phyloP scores from a whole-genome alignment of 768 basidiomycete species.

The Imleria badia region DNA sequence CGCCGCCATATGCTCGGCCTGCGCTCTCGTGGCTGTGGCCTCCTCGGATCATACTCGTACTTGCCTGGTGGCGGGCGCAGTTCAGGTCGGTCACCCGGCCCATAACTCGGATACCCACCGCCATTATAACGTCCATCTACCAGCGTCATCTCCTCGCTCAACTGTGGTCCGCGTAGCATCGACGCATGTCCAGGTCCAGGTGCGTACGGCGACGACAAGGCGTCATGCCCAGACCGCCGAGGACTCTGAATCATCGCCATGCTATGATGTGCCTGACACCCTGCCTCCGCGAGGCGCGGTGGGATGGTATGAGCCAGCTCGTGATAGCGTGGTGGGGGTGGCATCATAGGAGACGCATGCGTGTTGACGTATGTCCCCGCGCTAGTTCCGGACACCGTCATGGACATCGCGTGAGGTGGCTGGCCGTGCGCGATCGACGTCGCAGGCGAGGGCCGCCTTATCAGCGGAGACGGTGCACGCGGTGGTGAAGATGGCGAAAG shows the following conservation, averaged over 20 bases:
- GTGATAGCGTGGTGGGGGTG: slow-evolving; percentile 21
- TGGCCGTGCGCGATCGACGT: slow-evolving; percentile 10
- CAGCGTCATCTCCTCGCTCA: slow-evolving; percentile 13
- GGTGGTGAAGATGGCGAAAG: slow-evolving; percentile 16
- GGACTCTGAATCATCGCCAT: slow-evolving; percentile 13
- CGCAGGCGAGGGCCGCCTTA: slow-evolving; percentile 16
- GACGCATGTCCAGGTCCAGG: background rate
- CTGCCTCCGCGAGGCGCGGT: slow-evolving; percentile 26
- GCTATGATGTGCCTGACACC: slow-evolving; percentile 21
- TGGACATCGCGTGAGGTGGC: background rate
- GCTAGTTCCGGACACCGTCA: background rate
- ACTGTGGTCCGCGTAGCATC: slow-evolving; percentile 4
- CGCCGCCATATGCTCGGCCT: slow-evolving; percentile 26
- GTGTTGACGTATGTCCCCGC: slow-evolving; percentile 7
- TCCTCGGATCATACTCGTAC: slow-evolving; percentile 5
- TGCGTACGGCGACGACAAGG: background rate
- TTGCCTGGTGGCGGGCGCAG: background rate
- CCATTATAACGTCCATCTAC: slow-evolving; percentile 5
- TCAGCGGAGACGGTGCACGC: slow-evolving; percentile 7
- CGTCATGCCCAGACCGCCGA: slow-evolving; percentile 20
- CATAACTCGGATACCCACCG: background rate
- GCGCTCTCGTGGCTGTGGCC: slow-evolving; percentile 14
- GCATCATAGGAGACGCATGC: slow-evolving; percentile 10
- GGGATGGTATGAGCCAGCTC: slow-evolving; percentile 8
- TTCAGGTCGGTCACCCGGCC: slow-evolving; percentile 11